phyloP scores from a whole-genome alignment of 2,329 filamentous ascomycete species.

The Stylonectria norvegica region DNA sequence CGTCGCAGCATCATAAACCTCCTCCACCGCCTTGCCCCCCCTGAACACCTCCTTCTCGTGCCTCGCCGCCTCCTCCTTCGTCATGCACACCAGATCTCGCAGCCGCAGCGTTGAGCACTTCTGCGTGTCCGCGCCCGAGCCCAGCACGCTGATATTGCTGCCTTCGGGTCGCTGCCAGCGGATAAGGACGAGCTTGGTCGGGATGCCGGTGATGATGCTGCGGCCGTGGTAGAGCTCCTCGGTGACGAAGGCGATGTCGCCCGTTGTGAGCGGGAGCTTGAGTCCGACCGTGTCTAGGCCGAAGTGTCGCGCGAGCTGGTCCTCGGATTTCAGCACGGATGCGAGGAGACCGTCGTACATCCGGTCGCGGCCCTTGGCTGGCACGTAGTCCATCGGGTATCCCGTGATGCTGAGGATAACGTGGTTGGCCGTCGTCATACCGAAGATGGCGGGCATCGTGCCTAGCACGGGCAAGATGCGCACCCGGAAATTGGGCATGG shows the following conservation, averaged over 20 bases:
- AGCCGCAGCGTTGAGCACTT: slow-evolving; percentile 68
- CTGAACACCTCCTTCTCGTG: slow-evolving; percentile 80
- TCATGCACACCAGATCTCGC: slow-evolving; percentile 81
- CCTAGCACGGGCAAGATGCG: slow-evolving; percentile 93
- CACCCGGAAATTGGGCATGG: slow-evolving; percentile 88
- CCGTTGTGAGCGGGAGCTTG: slow-evolving; percentile 71
- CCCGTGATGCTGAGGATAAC: slow-evolving; percentile 77
- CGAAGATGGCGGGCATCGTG: slow-evolving; percentile 97
- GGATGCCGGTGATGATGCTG: slow-evolving; percentile 77
- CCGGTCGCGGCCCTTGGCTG: slow-evolving; percentile 80
- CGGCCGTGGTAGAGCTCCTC: slow-evolving; percentile 86
- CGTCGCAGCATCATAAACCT: slow-evolving; percentile 69
- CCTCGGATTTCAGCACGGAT: slow-evolving; percentile 72
- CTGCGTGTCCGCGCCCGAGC: slow-evolving; percentile 67
- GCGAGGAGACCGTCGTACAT: slow-evolving; percentile 84
- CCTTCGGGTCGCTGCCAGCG: slow-evolving; percentile 69
- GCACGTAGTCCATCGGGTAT: slow-evolving; percentile 82
- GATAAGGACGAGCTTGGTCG: slow-evolving; percentile 74
- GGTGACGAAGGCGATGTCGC: slow-evolving; percentile 81
- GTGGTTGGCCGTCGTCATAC: slow-evolving; percentile 87
- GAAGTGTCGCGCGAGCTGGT: slow-evolving; percentile 59
- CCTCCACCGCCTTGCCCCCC: slow-evolving; percentile 62
- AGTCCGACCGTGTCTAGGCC: slow-evolving; percentile 56
- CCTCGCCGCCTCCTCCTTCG: slow-evolving; percentile 77
- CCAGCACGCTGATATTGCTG: slow-evolving; percentile 57